These are phyloP conservation scores for Dictyostelium brefeldianum DNA, from an alignment of 78 protist genomes.

Conservation along the genomic window DNA sequence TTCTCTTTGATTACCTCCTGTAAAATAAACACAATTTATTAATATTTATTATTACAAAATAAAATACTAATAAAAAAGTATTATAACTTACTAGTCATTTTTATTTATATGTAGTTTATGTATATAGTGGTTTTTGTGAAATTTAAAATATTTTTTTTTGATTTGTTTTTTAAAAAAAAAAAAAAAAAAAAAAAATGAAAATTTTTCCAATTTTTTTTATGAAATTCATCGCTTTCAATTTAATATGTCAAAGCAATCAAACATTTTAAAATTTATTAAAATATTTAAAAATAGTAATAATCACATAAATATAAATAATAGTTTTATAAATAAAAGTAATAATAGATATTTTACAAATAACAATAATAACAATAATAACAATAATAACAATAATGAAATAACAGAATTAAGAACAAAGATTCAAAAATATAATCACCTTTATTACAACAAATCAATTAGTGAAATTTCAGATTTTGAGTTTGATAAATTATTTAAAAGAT, in stretches of 20 bases:
- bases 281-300: neutral
- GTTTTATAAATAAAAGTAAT: neutral
- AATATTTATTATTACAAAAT: neutral
- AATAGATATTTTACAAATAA: neutral
- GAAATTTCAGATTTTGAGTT: constrained; percentile 63
- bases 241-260: neutral
- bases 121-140: no score
- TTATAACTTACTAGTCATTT: constrained; percentile 13
- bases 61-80: no score
- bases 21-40: neutral
- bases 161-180: neutral
- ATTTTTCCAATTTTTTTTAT: no score
- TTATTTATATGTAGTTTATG: neutral
- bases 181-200: no score
- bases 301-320: neutral
- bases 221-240: no score
- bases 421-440: constrained; percentile 39
- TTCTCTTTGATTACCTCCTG: constrained; percentile 87
- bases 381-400: neutral
- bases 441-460: constrained; percentile 61
- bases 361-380: neutral
- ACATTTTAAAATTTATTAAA: neutral
- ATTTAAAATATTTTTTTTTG: neutral
- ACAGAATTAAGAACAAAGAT: constrained; percentile 47
- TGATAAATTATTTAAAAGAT: constrained; percentile 35